Base-by-base conservation (phyloP, 768 basidiomycete genomes). In the Russula brevipes region DNA sequence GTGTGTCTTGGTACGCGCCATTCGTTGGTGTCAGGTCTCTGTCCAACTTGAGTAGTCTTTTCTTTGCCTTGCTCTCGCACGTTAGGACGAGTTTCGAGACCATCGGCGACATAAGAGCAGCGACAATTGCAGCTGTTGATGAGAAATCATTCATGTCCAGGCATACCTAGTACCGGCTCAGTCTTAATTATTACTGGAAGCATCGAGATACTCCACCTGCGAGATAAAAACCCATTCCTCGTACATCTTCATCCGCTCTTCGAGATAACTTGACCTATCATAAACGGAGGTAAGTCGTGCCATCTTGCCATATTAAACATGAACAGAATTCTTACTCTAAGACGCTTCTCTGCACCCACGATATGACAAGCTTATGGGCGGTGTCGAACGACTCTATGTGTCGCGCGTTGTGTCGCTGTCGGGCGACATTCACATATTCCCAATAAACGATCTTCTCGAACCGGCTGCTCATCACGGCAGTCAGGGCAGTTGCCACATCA, bases 401-500 rank as follows among this genome's bases (percentile, higher is more conserved):
- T 24, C 36, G 58, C 8, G n/a, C 17, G 33, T 44, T 19, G 31
- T 12, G 31, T 11, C 19, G 38, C 11, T 14, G 19, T 33, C 54
- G 54, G 16, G 9, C 39, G 42, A 60, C 45, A 39, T 60, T 60
- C 59, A 64, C 59, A 52, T 60, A 64, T 19, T 64, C 63, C 63
- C 63, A 64, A 45, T 39, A 19, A 16, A 42, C 60, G 42, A 64
- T 60, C 10, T 12, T 45, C 63, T 51, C 36, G 42, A 60, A 64
- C 38, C 54, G 54, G 1, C 24, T 16, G 8, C 63, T 59, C 35
- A 36, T 57, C 12, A 64, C 41, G 4, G 33, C 36, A 12, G 54
- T 60, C 1, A 64, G 47, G 7, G 63, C 63, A 51, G 41, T 38
- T 17, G 63, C 63, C 35, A 55, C 7, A 31, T 60, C 63, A 38